phyloP scores from a whole-genome alignment of 2,329 filamentous ascomycete genomes.

The Fulvia fulva region DNA sequence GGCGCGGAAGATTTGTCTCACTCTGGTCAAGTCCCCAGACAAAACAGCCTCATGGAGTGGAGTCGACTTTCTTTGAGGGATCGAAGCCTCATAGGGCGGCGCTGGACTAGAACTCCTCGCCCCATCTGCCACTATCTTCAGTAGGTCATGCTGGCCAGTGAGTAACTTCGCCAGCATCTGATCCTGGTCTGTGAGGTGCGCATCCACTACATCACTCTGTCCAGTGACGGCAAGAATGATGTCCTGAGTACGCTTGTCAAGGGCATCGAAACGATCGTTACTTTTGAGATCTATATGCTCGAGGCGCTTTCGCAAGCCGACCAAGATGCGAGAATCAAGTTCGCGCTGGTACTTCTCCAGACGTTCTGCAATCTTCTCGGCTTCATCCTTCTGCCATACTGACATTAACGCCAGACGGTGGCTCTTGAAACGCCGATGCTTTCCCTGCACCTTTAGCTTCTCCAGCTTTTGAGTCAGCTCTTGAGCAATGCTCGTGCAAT shows the following conservation, averaged over 20 bases:
- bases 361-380: background rate
- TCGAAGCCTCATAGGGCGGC: background rate
- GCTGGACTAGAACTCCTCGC: background rate
- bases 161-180: background rate
- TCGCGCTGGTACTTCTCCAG: background rate
- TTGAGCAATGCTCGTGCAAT: background rate
- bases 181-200: background rate
- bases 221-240: background rate
- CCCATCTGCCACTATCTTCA: background rate
- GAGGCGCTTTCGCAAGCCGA: background rate
- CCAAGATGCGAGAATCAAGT: background rate
- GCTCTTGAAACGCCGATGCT: background rate
- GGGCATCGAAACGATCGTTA: background rate
- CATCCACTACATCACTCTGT: background rate
- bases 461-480: background rate
- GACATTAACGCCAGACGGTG: background rate
- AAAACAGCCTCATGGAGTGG: background rate
- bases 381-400: background rate
- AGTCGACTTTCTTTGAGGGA: background rate
- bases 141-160: background rate
- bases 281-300: background rate
- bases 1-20: background rate
- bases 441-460: background rate
- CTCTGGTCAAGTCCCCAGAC: background rate
- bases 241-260: background rate